Evolutionary conservation across 208 protist species (phyloP).

Genomic region (Vickermania ingenoplastis): DNA sequence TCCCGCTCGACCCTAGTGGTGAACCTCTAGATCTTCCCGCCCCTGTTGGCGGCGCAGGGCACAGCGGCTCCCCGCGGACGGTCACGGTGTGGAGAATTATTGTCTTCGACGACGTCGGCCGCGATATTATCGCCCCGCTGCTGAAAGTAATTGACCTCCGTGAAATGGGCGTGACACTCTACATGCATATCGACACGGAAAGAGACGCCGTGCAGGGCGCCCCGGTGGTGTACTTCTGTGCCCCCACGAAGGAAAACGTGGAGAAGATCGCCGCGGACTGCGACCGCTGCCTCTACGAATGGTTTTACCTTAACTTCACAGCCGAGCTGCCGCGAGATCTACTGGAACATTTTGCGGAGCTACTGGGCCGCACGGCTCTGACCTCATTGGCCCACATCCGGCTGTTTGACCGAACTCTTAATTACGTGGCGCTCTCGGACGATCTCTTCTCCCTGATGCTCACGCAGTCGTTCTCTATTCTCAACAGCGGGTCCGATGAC

Average conservation of each 20-base stretch:
- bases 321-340: slow-evolving; percentile 52
- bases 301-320: slow-evolving; percentile 86
- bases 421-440: slow-evolving; percentile 71
- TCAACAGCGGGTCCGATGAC: slow-evolving; percentile 56
- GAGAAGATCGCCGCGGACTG: slow-evolving; percentile 62
- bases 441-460: slow-evolving; percentile 86
- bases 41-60: slow-evolving; percentile 1
- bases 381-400: slow-evolving; percentile 69
- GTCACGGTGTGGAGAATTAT: slow-evolving; percentile 74
- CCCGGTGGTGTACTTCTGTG: slow-evolving; percentile 85
- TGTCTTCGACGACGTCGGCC: slow-evolving; percentile 81
- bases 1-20: slow-evolving; percentile 42
- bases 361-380: slow-evolving; percentile 33
- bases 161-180: slow-evolving; percentile 82
- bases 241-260: slow-evolving; percentile 83
- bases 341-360: slow-evolving; percentile 64
- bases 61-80: slow-evolving; percentile 10
- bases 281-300: slow-evolving; percentile 67
- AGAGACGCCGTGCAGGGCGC: slow-evolving; percentile 80
- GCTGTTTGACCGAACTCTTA: slow-evolving; percentile 77
- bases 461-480: slow-evolving; percentile 48
- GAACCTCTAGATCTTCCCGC: slow-evolving; percentile 16
- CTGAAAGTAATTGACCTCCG: slow-evolving; percentile 80
- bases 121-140: slow-evolving; percentile 84
- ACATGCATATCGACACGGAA: slow-evolving; percentile 78